Base-by-base conservation (phyloP, 352 stramenopile genomes). In the Phytophthora pini region DNA sequence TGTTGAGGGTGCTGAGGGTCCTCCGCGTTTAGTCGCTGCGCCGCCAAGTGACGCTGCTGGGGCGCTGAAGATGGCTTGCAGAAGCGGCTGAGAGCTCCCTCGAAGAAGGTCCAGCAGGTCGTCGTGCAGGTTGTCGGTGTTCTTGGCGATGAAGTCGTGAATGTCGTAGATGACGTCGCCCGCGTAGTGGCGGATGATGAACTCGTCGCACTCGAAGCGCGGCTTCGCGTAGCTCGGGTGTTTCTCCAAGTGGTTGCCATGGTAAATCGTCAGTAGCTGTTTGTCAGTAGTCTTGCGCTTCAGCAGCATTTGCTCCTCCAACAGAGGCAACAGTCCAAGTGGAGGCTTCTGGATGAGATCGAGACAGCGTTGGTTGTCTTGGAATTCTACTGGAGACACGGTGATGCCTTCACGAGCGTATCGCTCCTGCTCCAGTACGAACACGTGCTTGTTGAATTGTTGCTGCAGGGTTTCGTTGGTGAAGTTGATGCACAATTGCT, bases 401-500 rank as follows among this genome's bases (percentile, higher is more conserved):
- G 73, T 52, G 29, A 94, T 94, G 20, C 86, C 87, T 68, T 95
- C 87, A 11, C 61, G 65, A 4, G 86, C 86, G 46, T 95, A 95
- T 20, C 86, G 75, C 51, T 93, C 84, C 48, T 95, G 84, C 48
- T 95, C 87, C 1, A 94, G 60, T 38, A 93, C 84, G 47, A 95
- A 95, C 7, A 94, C 84, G 56, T 97, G 87, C 48, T 89, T 85
- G 68, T 96, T 97, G 66, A 97, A 97, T 51, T 94, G 89, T 58
- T 95, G 87, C 56, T 97, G 90, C 6, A 97, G 71, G 34, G 83
- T 95, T 70, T 97, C 90, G 70, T 97, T 97, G 24, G 88, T 93
- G 56, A 95, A 97, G 60, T 97, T 97, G 73, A 97, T 97, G 58
- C 89, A 95, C 5, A 97, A 65, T 51, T 97, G 90, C 68, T 97